phyloP scores from a whole-genome alignment of 2,329 filamentous ascomycete genomes.

The Epichloe typhina region DNA sequence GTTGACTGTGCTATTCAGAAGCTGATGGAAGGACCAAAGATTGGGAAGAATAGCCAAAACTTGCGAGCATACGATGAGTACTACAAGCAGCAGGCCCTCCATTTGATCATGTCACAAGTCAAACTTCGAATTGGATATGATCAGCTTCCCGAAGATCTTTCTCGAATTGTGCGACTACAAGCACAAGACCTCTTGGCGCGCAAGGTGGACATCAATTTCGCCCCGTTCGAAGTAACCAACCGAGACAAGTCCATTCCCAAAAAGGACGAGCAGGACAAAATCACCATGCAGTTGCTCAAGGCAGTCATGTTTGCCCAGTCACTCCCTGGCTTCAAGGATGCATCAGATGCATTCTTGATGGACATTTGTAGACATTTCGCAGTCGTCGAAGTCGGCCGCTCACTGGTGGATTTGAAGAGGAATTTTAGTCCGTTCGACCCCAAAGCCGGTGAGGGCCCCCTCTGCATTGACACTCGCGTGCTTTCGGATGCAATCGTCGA shows the following conservation, averaged over 20 bases:
- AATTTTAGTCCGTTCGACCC: slow-evolving; percentile 70
- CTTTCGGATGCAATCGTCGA: slow-evolving; percentile 85
- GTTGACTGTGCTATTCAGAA: slow-evolving; percentile 83
- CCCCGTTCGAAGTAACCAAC: slow-evolving; percentile 62
- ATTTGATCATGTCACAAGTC: slow-evolving; percentile 74
- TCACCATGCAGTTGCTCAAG: slow-evolving; percentile 76
- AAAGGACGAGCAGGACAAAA: slow-evolving; percentile 76
- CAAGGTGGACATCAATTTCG: slow-evolving; percentile 58
- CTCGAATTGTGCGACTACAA: slow-evolving; percentile 71
- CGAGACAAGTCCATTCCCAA: slow-evolving; percentile 75
- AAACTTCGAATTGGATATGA: slow-evolving; percentile 86
- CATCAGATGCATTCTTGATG: slow-evolving; percentile 61
- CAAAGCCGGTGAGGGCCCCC: slow-evolving; percentile 69
- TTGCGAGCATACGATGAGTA: slow-evolving; percentile 57
- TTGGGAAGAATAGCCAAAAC: slow-evolving; percentile 32
- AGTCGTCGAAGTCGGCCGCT: slow-evolving; percentile 74
- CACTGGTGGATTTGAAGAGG: slow-evolving; percentile 71
- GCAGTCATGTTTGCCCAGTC: slow-evolving; percentile 78
- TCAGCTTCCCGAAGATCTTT: slow-evolving; percentile 77
- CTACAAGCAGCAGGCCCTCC: slow-evolving; percentile 88
- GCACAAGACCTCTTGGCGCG: slow-evolving; percentile 69
- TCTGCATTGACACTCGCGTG: slow-evolving; percentile 75
- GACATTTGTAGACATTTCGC: slow-evolving; percentile 85
- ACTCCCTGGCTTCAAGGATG: slow-evolving; percentile 63
- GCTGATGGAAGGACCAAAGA: slow-evolving; percentile 66